Evolutionary conservation across 768 basidiomycete genomes (phyloP).

Genomic region (Hygrophorus russula): DNA sequence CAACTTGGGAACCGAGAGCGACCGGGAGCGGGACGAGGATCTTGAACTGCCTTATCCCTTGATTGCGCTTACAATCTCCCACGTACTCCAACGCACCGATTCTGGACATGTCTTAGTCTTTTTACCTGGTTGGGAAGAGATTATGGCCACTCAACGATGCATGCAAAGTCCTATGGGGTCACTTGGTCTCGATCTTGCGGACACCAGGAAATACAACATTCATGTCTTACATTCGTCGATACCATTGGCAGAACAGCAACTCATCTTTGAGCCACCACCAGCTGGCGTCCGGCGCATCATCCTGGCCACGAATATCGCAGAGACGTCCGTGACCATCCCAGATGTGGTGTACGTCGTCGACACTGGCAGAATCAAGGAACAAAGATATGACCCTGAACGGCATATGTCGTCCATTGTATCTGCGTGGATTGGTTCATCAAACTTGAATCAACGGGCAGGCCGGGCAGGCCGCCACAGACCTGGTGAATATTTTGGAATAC

Average conservation of each 20-base stretch:
- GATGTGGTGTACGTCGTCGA: slow-evolving; percentile 94
- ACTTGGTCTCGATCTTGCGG: slow-evolving; percentile 50
- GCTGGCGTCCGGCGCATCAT: slow-evolving; percentile 77
- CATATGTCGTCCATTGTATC: slow-evolving; percentile 84
- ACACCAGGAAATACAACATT: slow-evolving; percentile 47
- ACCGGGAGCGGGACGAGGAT: slow-evolving; percentile 27
- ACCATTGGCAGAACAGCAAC: slow-evolving; percentile 80
- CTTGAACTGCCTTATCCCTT: slow-evolving; percentile 74
- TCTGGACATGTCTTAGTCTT: slow-evolving; percentile 88
- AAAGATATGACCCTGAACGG: slow-evolving; percentile 78
- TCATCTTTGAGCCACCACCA: slow-evolving; percentile 77
- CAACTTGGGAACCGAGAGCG: slow-evolving; percentile 4
- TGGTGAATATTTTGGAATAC: slow-evolving; percentile 84
- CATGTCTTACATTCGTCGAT: slow-evolving; percentile 87
- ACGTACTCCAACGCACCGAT: slow-evolving; percentile 61
- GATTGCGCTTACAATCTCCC: slow-evolving; percentile 69
- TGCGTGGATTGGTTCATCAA: slow-evolving; percentile 86
- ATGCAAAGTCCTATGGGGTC: slow-evolving; percentile 38
- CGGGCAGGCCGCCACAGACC: slow-evolving; percentile 86
- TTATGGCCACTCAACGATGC: slow-evolving; percentile 54
- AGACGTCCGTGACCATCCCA: slow-evolving; percentile 91
- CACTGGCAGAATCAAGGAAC: slow-evolving; percentile 78
- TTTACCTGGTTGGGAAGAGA: slow-evolving; percentile 91
- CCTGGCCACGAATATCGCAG: slow-evolving; percentile 89
- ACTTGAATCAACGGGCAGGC: slow-evolving; percentile 84